A percentile compares a stretch with the other conserved stretches of the same genome.
Conservation (phyloP, 202 grass and related monocot genomes). For the Digitaria exilis region DNA sequence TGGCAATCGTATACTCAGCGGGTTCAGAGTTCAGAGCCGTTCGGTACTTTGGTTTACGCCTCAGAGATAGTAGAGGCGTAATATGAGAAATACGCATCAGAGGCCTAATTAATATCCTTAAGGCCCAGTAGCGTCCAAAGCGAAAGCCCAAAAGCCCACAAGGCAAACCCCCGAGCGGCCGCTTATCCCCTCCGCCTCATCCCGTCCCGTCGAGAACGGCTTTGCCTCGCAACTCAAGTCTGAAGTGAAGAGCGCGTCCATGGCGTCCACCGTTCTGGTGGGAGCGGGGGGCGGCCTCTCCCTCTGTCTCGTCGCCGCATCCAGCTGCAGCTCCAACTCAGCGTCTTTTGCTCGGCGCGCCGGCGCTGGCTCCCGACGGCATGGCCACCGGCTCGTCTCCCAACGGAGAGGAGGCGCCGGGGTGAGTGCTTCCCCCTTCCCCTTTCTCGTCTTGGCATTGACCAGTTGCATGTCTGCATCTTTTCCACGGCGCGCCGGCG, state of each 20-base stretch:
- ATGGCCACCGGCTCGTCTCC: slow-evolving; percentile 6
- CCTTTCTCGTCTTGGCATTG: background rate
- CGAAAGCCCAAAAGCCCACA: slow-evolving; percentile 16
- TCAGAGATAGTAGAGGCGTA: background rate
- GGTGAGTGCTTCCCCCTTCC: background rate
- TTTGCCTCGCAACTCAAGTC: background rate
- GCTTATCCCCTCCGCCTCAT: slow-evolving; percentile 45
- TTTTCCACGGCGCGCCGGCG: background rate
- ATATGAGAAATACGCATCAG: background rate
- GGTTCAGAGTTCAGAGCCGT: background rate
- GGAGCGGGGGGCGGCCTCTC: background rate
- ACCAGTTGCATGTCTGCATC: background rate
- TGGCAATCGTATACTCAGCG: background rate
- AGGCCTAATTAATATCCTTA: too few relatives aligned
- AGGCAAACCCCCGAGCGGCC: background rate
- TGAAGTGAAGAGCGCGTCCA: slow-evolving; percentile 20
- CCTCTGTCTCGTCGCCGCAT: background rate
- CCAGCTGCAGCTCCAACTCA: background rate
- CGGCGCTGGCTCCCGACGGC: background rate
- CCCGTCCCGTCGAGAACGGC: too few relatives aligned
- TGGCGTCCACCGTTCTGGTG: slow-evolving; percentile 37
- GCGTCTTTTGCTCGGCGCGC: background rate
- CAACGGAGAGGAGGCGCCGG: background rate
- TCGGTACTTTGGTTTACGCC: background rate
- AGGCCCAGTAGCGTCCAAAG: background rate